These are phyloP conservation scores for Lactifluus volemus DNA, from an alignment of 768 basidiomycete genomes.

Conservation along the genomic window DNA sequence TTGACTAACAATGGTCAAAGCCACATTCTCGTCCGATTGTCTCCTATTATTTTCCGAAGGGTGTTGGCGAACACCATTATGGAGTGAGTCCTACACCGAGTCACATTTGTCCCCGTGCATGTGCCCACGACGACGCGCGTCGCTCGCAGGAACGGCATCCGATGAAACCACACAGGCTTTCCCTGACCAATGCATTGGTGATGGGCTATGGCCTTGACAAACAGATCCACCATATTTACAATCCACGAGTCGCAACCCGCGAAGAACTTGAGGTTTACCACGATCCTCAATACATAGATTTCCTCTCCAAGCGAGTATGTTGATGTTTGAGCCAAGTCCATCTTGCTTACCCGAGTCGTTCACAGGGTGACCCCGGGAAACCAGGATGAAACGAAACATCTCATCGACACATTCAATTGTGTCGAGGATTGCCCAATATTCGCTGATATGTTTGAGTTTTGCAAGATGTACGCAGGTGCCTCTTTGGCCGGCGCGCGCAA, in stretches of 20 bases:
- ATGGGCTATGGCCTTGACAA: conserved; percentile 95
- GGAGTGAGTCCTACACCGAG: conserved; percentile 48
- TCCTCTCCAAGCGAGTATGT: conserved; percentile 67
- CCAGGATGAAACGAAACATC: conserved; percentile 56
- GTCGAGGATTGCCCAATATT: conserved; percentile 98
- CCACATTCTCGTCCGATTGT: conserved; percentile 84
- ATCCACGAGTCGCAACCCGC: conserved; percentile 81
- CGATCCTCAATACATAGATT: conserved; percentile 92
- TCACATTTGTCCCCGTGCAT: neutral
- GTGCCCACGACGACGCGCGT: conserved; percentile 5
- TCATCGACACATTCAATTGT: conserved; percentile 86
- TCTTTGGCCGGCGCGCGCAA: conserved; percentile 88
- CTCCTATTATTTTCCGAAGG: conserved; percentile 93
- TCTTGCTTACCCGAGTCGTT: neutral
- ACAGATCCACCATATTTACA: conserved; percentile 86
- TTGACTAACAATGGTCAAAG: conserved; percentile 25
- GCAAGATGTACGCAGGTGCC: conserved; percentile 87
- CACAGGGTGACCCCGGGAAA: conserved; percentile 77
- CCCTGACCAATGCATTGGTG: conserved; percentile 90
- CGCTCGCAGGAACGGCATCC: conserved; percentile 81
- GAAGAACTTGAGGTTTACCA: conserved; percentile 88
- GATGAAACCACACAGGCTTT: conserved; percentile 97
- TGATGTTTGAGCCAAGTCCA: neutral
- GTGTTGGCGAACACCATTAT: conserved; percentile 93
- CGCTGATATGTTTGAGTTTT: conserved; percentile 90